Base-by-base conservation (phyloP, 2,329 filamentous ascomycete genomes). In the Bipolaris cookei region DNA sequence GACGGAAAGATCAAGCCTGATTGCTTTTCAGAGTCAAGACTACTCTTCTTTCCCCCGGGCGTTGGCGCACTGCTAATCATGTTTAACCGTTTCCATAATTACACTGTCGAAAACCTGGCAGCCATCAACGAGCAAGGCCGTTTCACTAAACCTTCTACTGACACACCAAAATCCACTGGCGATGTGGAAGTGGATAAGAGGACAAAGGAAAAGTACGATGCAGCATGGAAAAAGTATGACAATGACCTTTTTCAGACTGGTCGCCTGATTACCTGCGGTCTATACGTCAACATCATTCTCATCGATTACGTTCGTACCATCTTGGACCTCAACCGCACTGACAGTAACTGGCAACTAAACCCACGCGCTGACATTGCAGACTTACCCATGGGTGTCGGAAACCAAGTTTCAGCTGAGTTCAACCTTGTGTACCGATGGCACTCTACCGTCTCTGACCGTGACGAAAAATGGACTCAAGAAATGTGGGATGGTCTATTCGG, bases 351-450 rank as follows among this genome's bases (percentile, higher is more conserved):
- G 90, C 91, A 89, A 1, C 82, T 96, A 28, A 90, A 95, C 67
- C 91, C 91, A 1, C 84, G 91, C 21, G 83, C 86, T 11, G 86
- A 90, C 64, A 89, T 88, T 75, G 81, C 82, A 30, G 75, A 83
- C 1, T 84, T 89, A 0, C 86, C 90, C 42, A 83, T 87, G 21
- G 92, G 90, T 39, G 86, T 90, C 0, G 92, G 92, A 48, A 96
- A 95, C 68, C 87, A 90, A 63, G 90, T 94, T 4, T 94, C 90
- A 0, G 90, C 90, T 3, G 92, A 96, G 78, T 96, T 96, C 81
- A 96, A 95, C 71, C 82, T 96, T 8, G 89, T 90, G 64, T 96
- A 96, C 75, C 84, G 91, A 62, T 96, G 91, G 91, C 91, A 96
- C 78, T 91, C 90, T 3, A 88, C 89, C 65, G 90, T 95, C 65